phyloP scores from a whole-genome alignment of 2,329 filamentous ascomycete species.

The Colletotrichum incanum region DNA sequence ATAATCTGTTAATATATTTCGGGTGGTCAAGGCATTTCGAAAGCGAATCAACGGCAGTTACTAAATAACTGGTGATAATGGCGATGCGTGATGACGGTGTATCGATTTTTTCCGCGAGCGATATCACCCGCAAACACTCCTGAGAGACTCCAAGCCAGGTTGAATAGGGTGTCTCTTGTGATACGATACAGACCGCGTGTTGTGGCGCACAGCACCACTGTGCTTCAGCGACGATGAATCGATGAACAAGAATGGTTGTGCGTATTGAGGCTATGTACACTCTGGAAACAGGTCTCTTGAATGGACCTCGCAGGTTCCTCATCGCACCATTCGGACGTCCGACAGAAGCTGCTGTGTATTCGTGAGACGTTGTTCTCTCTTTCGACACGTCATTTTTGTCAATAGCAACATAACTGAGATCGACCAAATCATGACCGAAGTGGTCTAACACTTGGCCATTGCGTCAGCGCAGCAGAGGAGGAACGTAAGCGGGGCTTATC shows the following conservation, averaged over 20 bases:
- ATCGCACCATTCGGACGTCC: too few species aligned
- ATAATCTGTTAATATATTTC: too few species aligned
- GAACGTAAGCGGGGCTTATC: not conserved
- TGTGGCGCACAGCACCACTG: not conserved
- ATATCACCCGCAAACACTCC: not conserved
- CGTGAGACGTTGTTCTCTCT: too few species aligned
- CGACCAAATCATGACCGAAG: not conserved
- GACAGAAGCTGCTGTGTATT: too few species aligned
- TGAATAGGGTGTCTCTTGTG: not conserved
- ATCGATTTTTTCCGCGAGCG: not conserved
- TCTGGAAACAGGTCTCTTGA: not conserved
- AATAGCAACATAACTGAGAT: too few species aligned
- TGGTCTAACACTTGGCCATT: not conserved
- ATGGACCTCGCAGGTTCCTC: too few species aligned
- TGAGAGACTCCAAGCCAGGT: not conserved
- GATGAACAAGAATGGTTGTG: too few species aligned
- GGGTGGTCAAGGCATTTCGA: too few species aligned
- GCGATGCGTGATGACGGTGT: too few species aligned
- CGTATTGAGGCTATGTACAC: not conserved
- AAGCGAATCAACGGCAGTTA: too few species aligned
- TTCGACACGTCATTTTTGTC: too few species aligned
- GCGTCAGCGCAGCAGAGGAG: not conserved
- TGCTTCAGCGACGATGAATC: not conserved
- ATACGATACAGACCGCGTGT: not conserved
- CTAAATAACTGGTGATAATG: too few species aligned